Conservation (phyloP, 192 early-diverging fungal genomes). For the Linnemannia zychae region DNA sequence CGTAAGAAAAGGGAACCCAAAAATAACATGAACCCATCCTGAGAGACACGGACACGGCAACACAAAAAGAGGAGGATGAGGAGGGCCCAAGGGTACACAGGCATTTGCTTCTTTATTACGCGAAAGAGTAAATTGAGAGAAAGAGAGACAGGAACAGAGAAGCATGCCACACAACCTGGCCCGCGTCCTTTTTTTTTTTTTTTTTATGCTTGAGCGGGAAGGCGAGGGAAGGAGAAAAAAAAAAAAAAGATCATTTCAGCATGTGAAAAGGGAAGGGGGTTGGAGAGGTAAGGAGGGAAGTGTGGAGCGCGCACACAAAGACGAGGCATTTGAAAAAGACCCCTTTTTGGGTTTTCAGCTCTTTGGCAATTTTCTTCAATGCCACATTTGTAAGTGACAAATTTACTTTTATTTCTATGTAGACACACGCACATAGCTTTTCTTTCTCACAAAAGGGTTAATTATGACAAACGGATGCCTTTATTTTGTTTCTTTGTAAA, state of each 20-base stretch:
- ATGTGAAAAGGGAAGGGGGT: neutral
- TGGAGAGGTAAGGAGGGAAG: neutral
- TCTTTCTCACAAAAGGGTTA: no score
- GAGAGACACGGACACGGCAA: constrained; percentile 21
- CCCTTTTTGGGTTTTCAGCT: neutral
- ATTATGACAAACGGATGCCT: neutral
- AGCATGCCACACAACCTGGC: neutral
- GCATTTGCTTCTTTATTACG: neutral
- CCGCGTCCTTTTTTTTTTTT: constrained; percentile 3
- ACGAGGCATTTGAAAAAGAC: no score
- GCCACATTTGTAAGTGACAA: neutral
- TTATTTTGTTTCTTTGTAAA: no score
- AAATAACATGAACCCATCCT: neutral
- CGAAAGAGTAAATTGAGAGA: neutral
- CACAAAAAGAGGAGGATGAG: constrained; percentile 12
- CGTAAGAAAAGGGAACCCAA: neutral
- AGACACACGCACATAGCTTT: neutral
- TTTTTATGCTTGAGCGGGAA: neutral
- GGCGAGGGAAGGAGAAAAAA: neutral
- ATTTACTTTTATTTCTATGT: neutral
- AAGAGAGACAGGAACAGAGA: no score
- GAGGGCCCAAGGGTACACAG: neutral
- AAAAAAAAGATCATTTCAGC: neutral
- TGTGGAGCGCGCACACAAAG: neutral
- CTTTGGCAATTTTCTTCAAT: neutral